A percentile compares a stretch with the other conserved stretches of the same genome.
These are phyloP conservation scores for Fistulinella prunicolor DNA, from an alignment of 768 basidiomycete genomes.

Conservation along the genomic window DNA sequence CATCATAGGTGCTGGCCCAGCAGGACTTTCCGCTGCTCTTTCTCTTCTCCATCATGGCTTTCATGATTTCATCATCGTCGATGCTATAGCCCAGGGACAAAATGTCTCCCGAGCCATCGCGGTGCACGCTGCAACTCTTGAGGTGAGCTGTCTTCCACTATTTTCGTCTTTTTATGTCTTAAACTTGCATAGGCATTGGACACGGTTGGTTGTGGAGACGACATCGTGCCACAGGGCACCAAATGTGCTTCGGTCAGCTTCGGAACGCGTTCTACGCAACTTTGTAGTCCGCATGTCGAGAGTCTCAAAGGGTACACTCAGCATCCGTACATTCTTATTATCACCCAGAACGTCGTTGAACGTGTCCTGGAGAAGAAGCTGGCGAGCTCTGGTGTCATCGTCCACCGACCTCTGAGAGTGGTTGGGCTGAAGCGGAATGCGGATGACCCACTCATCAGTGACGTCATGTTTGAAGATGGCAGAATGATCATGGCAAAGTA, in stretches of 20 bases:
- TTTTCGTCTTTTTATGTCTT: not conserved
- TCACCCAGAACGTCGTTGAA: slow-evolving; percentile 42
- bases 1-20: slow-evolving; percentile 49
- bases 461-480: slow-evolving; percentile 45
- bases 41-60: slow-evolving; percentile 41
- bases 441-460: slow-evolving; percentile 25
- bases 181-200: not conserved
- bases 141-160: not conserved
- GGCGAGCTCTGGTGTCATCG: slow-evolving; percentile 22
- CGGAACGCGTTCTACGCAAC: not conserved
- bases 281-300: slow-evolving; percentile 32
- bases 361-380: slow-evolving; percentile 19
- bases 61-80: slow-evolving; percentile 39
- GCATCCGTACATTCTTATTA: slow-evolving; percentile 27
- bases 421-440: slow-evolving; percentile 32
- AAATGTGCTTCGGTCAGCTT: not conserved
- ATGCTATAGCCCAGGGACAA: slow-evolving; percentile 35
- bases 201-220: not conserved
- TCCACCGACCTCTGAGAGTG: slow-evolving; percentile 39
- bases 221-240: not conserved
- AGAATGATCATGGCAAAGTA: slow-evolving; percentile 10
- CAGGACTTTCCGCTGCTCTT: slow-evolving; percentile 41
- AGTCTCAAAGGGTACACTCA: slow-evolving; percentile 39
- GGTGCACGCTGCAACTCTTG: slow-evolving; percentile 23
- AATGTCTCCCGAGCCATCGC: slow-evolving; percentile 28